Base-by-base conservation (phyloP, 1,284 basidiomycete genomes). In the Gymnopus androsaceus region DNA sequence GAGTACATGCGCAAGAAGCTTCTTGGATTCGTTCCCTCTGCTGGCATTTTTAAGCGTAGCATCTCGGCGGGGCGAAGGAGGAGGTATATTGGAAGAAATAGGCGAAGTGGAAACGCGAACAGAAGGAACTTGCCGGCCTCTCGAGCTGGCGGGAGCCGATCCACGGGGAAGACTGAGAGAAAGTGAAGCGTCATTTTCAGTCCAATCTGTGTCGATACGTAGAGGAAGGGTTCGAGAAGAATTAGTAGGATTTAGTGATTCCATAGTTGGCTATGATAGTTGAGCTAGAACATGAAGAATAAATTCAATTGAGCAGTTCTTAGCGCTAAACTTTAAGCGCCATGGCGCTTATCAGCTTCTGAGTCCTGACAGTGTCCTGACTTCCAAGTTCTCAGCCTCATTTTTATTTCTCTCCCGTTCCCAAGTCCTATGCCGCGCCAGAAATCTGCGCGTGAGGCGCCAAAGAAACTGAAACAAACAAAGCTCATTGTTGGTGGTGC, bases 1-100 rank as follows among this genome's bases (percentile, higher is more conserved):
- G 15, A 88, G 69, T 30, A 86, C 73, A 66, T 85, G 82, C 0
- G 77, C 75, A 8, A 87, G 71, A 28, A 86, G 72, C 64, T 87
- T 87, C 38, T 80, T 76, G 7, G 81, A 80, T 67, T 85, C 85
- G 54, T 77, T 77, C 25, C 72, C 72, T 25, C 79, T 78, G 60
- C 75, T 72, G 51, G 67, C 68, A 27, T 66, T 68, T 9, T 71
- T 69, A 30, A 74, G 65, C 38, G 59, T 57, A 48, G 56, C 58
- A 33, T 56, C 40, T 14, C 45, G 23, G 6, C 55, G 45, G 17
- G 59, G 59, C 37, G 59, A 58, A 3, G 40, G 6, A 15, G 66
- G 64, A 52, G 63, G 57, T 40, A 66, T 66, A 45, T 67, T 59
- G 19, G 69, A 64, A 4, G 69, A 64, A 15, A 64, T 46, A 14